phyloP scores from a whole-genome alignment of 2,329 filamentous ascomycete species.

The Diaporthe velutina region DNA sequence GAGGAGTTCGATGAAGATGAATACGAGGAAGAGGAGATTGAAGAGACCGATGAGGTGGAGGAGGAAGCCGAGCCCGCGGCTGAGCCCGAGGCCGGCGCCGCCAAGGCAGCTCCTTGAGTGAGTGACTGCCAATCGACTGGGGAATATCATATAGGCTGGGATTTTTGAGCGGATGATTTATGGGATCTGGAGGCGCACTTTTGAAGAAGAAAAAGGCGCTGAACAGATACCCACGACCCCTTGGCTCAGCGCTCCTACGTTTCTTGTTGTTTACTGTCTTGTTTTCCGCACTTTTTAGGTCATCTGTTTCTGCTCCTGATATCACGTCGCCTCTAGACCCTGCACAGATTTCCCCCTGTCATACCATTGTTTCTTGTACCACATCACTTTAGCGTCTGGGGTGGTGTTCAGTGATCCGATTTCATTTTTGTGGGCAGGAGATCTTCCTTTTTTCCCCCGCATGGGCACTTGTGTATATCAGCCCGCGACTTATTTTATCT shows the following conservation, averaged over 20 bases:
- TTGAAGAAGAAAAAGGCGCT: slow-evolving; percentile 6
- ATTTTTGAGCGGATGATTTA: slow-evolving; percentile 22
- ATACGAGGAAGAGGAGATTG: slow-evolving; percentile 14
- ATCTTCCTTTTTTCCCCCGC: background rate
- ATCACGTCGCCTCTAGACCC: slow-evolving; percentile 26
- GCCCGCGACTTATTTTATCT: background rate
- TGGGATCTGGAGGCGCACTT: background rate
- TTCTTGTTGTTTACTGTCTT: slow-evolving; percentile 9
- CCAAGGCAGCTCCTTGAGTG: slow-evolving; percentile 29
- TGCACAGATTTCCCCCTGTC: slow-evolving; percentile 29
- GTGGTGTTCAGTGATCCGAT: slow-evolving; percentile 29
- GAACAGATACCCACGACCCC: slow-evolving; percentile 24
- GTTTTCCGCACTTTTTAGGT: background rate
- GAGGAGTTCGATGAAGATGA: slow-evolving; percentile 32
- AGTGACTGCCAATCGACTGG: background rate
- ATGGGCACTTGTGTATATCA: slow-evolving; percentile 35
- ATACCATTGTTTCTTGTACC: slow-evolving; percentile 23
- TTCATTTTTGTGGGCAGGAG: background rate
- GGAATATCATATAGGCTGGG: slow-evolving; percentile 1
- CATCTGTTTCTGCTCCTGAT: slow-evolving; percentile 30
- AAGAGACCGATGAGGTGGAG: slow-evolving; percentile 26
- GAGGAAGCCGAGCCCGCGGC: slow-evolving; percentile 21
- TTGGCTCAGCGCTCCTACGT: slow-evolving; percentile 14
- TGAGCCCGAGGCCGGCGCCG: slow-evolving; percentile 21
- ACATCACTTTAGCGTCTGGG: slow-evolving; percentile 31